phyloP scores from a whole-genome alignment of 306 rosid species.

The Prunus davidiana region DNA sequence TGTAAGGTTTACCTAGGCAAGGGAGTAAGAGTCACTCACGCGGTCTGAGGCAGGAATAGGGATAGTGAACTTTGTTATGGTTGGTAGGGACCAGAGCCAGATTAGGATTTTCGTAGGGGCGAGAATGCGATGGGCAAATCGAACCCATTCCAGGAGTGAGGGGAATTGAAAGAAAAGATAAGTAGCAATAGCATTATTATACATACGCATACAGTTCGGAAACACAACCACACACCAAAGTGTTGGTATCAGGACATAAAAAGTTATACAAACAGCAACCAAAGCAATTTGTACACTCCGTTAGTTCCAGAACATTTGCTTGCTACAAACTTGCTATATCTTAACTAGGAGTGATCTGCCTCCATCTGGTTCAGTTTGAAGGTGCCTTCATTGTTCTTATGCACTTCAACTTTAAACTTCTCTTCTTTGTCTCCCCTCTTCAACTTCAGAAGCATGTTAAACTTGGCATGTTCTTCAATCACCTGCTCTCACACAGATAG shows the following conservation, averaged over 20 bases:
- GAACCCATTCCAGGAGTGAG: too few species aligned
- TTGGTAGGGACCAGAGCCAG: too few species aligned
- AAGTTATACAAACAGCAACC: neutral
- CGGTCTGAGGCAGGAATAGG: too few species aligned
- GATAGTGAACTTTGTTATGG: too few species aligned
- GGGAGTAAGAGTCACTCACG: too few species aligned
- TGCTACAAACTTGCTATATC: neutral
- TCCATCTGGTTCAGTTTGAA: slow-evolving; percentile 63
- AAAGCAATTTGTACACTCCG: neutral
- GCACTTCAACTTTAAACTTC: slow-evolving; percentile 63
- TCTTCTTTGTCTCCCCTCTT: slow-evolving; percentile 73
- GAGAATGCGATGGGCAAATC: too few species aligned
- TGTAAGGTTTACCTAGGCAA: too few species aligned
- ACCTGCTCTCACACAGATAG: slow-evolving; percentile 37
- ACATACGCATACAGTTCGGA: neutral
- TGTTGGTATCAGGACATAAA: neutral
- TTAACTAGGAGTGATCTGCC: slow-evolving; percentile 36
- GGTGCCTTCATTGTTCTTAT: slow-evolving; percentile 57
- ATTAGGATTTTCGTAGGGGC: too few species aligned
- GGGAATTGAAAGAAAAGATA: neutral
- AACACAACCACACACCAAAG: neutral
- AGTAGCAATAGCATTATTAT: neutral
- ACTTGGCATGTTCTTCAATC: slow-evolving; percentile 53
- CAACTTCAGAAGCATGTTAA: slow-evolving; percentile 60
- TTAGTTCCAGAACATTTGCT: neutral